Evolutionary conservation across 1,284 basidiomycete species (phyloP), one percentile per base, ranked within the genome.

Genomic region (Tremellales sp.): DNA sequence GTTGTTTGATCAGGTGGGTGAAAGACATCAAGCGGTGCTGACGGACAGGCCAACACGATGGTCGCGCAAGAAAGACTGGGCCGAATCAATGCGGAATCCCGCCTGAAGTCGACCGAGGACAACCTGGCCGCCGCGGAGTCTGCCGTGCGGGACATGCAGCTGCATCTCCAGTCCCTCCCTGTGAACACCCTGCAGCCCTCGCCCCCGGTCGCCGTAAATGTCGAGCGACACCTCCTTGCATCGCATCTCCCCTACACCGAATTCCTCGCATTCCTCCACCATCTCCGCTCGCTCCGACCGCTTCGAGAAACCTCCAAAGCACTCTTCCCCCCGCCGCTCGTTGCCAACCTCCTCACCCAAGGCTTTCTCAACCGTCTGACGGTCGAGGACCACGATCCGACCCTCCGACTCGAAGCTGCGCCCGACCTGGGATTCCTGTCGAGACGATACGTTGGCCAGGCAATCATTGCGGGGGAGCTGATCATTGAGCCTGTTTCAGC

Each of bases 391-490:
- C 87, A 93, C 16, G 95, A 98, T 57, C 89, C 94, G 0, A 89
- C 91, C 0, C 76, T 97, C 29, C 84, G 95, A 3, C 79, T 98
- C 21, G 92, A 97, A 65, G 75, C 89, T n/a, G 92, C 94, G 0
- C 89, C 93, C 0, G 89, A 91, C 12, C 77, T 98, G 24, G 93
- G 90, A 60, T 97, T 90, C 87, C 78, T 98, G 12, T 86, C 87
- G 8, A 80, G 94, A 18, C 82, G 92, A 25, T 83, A 84, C n/a
- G 86, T 97, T 10, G 78, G 86, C 5, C 75, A 82, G 7, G 92
- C 94, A 2, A 86, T 98, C 47, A 82, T 97, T 55, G 81, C 81
- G 12, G 91, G 92, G 2, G 87, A 91, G 60, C 78, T 98, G 9
- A 82, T 83, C 13, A 86, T 98, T 46, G 94, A 97, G 65, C 93